Conservation (phyloP, 169 alveolate species). For the Plasmodium sp. region DNA sequence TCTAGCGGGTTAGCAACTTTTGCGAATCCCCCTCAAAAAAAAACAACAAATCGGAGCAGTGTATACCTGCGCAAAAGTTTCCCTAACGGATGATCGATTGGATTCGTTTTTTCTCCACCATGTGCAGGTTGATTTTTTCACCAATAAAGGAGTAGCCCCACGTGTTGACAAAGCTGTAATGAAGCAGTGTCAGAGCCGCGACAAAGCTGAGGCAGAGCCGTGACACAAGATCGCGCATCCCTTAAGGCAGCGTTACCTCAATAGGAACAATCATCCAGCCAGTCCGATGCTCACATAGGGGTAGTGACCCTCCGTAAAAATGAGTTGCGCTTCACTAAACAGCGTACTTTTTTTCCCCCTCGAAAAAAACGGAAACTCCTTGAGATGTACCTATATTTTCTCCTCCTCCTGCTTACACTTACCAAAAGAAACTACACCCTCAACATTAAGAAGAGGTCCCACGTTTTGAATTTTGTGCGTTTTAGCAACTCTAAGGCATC, state of each 20-base stretch:
- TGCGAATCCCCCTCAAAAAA: neutral
- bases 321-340: neutral
- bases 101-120: neutral
- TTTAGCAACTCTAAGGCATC: constrained; percentile 1
- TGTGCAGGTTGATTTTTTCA: neutral
- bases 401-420: constrained; percentile 23
- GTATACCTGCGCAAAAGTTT: neutral
- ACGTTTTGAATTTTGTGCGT: neutral
- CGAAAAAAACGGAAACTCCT: neutral
- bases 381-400: constrained; percentile 58
- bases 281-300: neutral
- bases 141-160: neutral
- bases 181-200: neutral
- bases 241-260: neutral
- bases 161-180: neutral
- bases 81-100: neutral
- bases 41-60: neutral
- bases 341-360: neutral
- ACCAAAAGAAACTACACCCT: constrained; percentile 25
- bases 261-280: neutral
- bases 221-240: neutral
- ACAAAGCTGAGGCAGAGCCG: neutral
- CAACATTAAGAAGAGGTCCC: constrained; percentile 5
- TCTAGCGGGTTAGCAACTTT: neutral
- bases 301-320: neutral